Percentiles rank a stretch among this genome's conserved stretches.
Conservation (phyloP, 2,329 filamentous ascomycete species). For the Fusarium sulawesiense region DNA sequence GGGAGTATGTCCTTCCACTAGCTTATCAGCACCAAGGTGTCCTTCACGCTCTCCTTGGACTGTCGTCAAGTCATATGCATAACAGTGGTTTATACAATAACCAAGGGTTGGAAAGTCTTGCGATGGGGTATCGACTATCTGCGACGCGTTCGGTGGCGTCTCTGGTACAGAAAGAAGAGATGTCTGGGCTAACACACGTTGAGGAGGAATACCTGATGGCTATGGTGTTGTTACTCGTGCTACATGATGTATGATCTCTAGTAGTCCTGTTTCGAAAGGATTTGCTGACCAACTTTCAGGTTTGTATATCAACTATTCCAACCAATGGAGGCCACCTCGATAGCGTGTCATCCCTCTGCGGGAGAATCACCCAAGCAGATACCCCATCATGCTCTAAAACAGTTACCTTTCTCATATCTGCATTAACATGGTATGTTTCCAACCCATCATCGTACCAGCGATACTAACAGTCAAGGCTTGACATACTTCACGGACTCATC, state of each 20-base stretch:
- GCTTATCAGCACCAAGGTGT: slow-evolving; percentile 43
- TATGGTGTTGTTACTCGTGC: slow-evolving; percentile 43
- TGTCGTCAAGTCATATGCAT: slow-evolving; percentile 44
- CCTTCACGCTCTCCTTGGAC: slow-evolving; percentile 44
- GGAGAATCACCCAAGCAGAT: slow-evolving; percentile 23
- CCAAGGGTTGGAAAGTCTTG: slow-evolving; percentile 18
- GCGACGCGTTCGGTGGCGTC: slow-evolving; percentile 39
- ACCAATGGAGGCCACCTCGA: slow-evolving; percentile 45
- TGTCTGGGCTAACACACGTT: not conserved
- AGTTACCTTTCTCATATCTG: slow-evolving; percentile 43
- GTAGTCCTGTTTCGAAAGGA: accelerated
- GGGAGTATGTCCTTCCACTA: slow-evolving; percentile 39
- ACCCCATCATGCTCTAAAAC: slow-evolving; percentile 29
- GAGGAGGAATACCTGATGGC: slow-evolving; percentile 44
- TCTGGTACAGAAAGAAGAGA: slow-evolving; percentile 35
- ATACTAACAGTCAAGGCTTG: slow-evolving; percentile 36
- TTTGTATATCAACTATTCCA: slow-evolving; percentile 45
- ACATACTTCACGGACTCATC: slow-evolving; percentile 47
- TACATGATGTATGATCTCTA: slow-evolving; percentile 40
- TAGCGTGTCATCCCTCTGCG: slow-evolving; percentile 46
- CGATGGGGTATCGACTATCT: slow-evolving; percentile 40
- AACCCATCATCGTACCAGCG: accelerated
- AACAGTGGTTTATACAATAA: slow-evolving; percentile 21
- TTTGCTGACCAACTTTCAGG: slow-evolving; percentile 12
- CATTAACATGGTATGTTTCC: slow-evolving; percentile 39